Percentiles rank a stretch among this genome's conserved stretches.
These are phyloP conservation scores for Nitzschia sp. DNA, from an alignment of 108 stramenopile species.

Conservation along the genomic window DNA sequence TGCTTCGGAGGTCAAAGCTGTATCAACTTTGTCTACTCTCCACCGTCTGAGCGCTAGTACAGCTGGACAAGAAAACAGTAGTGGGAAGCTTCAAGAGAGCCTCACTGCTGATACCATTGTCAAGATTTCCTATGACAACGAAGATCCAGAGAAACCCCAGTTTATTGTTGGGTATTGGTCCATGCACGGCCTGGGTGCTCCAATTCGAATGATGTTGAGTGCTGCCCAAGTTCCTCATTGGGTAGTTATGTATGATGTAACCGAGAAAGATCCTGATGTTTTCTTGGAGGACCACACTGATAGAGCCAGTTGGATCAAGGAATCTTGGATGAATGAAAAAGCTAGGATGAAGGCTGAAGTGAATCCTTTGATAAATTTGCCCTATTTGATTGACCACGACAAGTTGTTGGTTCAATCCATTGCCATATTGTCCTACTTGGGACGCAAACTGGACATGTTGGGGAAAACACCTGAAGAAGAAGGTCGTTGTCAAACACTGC, in stretches of 20 bases:
- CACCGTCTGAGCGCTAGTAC: no score
- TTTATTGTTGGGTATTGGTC: conserved; percentile 36
- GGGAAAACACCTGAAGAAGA: not conserved
- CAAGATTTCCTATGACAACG: conserved; percentile 4
- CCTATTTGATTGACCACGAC: conserved; percentile 35
- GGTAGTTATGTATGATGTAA: conserved; percentile 31
- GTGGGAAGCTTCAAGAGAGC: not conserved
- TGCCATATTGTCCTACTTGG: conserved; percentile 42
- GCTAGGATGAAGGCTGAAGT: conserved; percentile 13
- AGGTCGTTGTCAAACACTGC: conserved; percentile 32
- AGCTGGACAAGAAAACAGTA: no score
- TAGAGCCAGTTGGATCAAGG: conserved; percentile 10
- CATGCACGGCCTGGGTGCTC: conserved; percentile 40
- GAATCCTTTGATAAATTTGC: conserved; percentile 41
- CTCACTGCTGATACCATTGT: conserved; percentile 11
- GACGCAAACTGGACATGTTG: conserved; percentile 33
- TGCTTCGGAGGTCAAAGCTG: no score
- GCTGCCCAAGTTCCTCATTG: conserved; percentile 21
- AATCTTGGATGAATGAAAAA: conserved; percentile 18
- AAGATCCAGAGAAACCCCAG: not conserved
- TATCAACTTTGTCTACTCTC: no score
- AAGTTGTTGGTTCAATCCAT: conserved; percentile 39
- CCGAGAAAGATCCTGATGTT: conserved; percentile 1
- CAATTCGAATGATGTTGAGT: conserved; percentile 34
- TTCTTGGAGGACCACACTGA: no score